A percentile compares a stretch with the other conserved stretches of the same genome.
Conservation (phyloP, 2,329 filamentous ascomycete genomes). For the Fusarium sp. region DNA sequence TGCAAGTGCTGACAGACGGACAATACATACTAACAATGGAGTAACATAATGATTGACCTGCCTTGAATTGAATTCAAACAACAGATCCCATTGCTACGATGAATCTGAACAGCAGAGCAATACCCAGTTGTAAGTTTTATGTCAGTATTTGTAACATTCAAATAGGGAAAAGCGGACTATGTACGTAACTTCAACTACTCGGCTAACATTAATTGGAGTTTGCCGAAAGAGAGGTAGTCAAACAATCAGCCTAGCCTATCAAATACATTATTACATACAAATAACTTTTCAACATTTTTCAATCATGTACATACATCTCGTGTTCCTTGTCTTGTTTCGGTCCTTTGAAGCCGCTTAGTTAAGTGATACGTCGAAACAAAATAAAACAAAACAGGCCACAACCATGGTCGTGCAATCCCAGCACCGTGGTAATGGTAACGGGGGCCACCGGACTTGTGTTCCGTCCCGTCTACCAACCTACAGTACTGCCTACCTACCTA, state of each 20-base stretch:
- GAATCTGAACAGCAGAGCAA: not conserved
- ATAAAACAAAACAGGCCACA: constrained; percentile 1
- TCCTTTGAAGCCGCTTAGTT: not conserved
- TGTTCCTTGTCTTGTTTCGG: not conserved
- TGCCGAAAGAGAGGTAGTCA: not conserved
- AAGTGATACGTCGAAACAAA: not conserved
- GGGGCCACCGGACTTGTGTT: constrained; percentile 5
- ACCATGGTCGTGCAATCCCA: constrained; percentile 10
- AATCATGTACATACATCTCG: not conserved
- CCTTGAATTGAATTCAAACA: not conserved
- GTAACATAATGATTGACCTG: not conserved
- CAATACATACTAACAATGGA: not conserved
- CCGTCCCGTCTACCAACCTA: not conserved
- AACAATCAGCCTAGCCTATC: not conserved
- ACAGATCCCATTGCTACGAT: not conserved
- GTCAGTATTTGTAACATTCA: not conserved
- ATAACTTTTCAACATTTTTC: not conserved
- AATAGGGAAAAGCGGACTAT: not conserved
- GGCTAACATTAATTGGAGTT: not conserved
- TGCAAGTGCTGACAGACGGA: not conserved
- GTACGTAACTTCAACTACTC: not conserved
- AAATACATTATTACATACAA: not conserved
- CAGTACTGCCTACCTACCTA: not conserved
- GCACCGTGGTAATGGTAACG: constrained; percentile 27
- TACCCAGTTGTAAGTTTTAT: not conserved